Evolutionary conservation across 805 yeast genomes (phyloP).

Genomic region (Hanseniaspora valbyensis): DNA sequence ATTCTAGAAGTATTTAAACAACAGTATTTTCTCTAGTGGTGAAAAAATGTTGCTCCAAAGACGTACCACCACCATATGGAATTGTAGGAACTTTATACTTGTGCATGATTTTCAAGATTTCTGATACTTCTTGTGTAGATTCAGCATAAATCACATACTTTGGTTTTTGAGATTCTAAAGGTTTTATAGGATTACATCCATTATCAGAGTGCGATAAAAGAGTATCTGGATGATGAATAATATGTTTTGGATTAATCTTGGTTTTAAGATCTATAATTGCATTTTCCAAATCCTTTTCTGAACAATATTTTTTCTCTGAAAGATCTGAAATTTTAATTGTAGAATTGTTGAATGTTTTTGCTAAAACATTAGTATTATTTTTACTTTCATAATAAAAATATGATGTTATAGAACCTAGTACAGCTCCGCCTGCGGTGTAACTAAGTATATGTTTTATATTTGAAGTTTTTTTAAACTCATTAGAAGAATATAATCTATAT

Average conservation of each 20-base stretch:
- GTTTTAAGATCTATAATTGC: constrained; percentile 44
- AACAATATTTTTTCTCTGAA: constrained; percentile 46
- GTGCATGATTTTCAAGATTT: constrained; percentile 50
- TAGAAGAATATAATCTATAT: not conserved
- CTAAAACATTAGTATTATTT: not conserved
- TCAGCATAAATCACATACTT: constrained; percentile 49
- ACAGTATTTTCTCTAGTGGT: constrained; percentile 53
- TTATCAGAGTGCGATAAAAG: constrained; percentile 53
- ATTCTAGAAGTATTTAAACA: constrained; percentile 43
- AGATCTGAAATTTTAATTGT: constrained; percentile 42
- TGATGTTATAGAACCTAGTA: constrained; percentile 1
- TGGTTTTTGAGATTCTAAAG: constrained; percentile 52
- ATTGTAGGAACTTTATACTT: constrained; percentile 57
- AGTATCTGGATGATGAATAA: constrained; percentile 36
- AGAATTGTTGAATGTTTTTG: constrained; percentile 25
- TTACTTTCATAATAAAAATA: not conserved
- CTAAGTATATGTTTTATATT: not conserved
- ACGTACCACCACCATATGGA: constrained; percentile 72
- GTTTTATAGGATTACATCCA: constrained; percentile 59
- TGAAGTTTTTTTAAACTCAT: not conserved
- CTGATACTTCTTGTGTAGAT: constrained; percentile 57
- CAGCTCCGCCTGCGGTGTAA: constrained; percentile 3
- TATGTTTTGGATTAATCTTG: constrained; percentile 44
- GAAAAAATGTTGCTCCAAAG: constrained; percentile 71
- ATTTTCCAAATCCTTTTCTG: constrained; percentile 32